These are phyloP conservation scores for Pseudogymnoascus sp. DNA, from an alignment of 2,329 filamentous ascomycete genomes.

Conservation along the genomic window DNA sequence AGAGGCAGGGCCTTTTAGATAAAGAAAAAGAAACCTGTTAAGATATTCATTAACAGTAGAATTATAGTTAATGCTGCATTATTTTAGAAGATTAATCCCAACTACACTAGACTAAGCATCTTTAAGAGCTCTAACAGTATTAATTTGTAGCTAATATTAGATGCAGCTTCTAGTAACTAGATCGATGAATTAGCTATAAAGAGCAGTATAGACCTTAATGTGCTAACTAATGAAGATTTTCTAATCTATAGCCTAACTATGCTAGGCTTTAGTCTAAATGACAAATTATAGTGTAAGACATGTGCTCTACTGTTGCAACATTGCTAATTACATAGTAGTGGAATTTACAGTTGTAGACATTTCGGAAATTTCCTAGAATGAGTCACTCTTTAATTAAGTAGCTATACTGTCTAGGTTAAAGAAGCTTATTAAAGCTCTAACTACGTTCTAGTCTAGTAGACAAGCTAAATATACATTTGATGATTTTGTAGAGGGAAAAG, in stretches of 20 bases:
- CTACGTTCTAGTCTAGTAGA: background rate
- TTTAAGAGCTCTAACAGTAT: background rate
- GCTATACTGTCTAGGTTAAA: background rate
- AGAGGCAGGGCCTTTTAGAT: conserved; percentile 28
- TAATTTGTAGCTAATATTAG: background rate
- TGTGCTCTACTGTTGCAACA: background rate
- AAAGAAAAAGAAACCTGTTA: conserved; percentile 19
- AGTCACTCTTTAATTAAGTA: background rate
- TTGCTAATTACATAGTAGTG: background rate
- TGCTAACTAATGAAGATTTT: background rate
- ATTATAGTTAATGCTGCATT: conserved; percentile 25
- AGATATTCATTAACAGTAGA: conserved; percentile 19
- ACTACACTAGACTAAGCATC: conserved; percentile 18
- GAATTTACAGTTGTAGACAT: conserved; percentile 9
- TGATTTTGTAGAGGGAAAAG: conserved; percentile 9
- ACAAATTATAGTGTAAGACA: conserved; percentile 1
- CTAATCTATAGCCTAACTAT: conserved; percentile 8
- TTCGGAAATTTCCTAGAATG: background rate
- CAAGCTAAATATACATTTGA: background rate
- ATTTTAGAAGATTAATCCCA: conserved; percentile 24
- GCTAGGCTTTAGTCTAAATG: background rate
- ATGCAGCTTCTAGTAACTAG: background rate
- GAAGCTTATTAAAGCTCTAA: conserved; percentile 7
- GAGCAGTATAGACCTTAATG: background rate
- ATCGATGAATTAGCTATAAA: background rate